Conservation (phyloP, 306 rosid species). For the Heteromeles arbutifolia region DNA sequence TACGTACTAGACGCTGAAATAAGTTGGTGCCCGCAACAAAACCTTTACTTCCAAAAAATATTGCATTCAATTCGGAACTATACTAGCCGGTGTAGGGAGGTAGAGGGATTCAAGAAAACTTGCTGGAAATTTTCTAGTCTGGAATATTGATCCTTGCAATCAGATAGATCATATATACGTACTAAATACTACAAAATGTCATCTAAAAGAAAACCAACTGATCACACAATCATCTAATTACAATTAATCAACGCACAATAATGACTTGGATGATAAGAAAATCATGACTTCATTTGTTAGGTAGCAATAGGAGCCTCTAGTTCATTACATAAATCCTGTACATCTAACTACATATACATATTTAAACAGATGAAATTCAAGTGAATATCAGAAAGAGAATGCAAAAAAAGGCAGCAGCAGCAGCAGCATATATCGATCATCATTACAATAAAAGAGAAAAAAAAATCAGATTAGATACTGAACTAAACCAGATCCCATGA, state of each 20-base stretch:
- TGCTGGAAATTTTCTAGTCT: background rate
- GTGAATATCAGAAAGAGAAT: background rate
- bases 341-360: background rate
- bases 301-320: background rate
- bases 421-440: background rate
- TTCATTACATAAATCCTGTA: background rate
- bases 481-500: slow-evolving; percentile 1
- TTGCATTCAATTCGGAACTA: background rate
- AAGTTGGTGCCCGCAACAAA: background rate
- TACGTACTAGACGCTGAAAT: background rate
- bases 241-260: background rate
- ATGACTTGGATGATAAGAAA: background rate
- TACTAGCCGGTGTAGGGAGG: background rate
- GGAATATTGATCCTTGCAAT: background rate
- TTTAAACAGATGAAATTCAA: background rate
- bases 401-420: background rate
- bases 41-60: background rate
- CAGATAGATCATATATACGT: background rate
- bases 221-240: background rate
- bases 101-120: background rate
- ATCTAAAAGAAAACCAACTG: background rate
- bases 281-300: background rate
- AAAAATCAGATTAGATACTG: background rate
- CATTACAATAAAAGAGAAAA: background rate
- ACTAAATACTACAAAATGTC: background rate